Evolutionary conservation across 2,329 filamentous ascomycete genomes (phyloP), one percentile per base, ranked within the genome.

Genomic region (Hymenoscyphus scutula): DNA sequence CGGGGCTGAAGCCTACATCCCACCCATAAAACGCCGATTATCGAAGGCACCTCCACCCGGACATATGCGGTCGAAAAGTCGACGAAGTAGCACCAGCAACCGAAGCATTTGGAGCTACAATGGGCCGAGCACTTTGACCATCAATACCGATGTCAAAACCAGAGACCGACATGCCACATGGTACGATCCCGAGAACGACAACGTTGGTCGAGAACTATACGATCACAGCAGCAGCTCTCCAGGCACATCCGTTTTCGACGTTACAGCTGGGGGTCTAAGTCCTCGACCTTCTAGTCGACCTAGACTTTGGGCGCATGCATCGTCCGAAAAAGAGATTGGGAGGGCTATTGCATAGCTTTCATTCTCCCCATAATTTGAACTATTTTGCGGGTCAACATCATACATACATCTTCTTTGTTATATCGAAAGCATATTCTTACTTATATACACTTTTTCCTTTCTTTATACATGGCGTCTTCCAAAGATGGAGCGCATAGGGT

Each of bases 1-100:
- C 5, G 85, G 86, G 37, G 85, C 84, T 62, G 81, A 82, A 54
- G 83, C 86, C 3, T 89, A 85, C 66, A 72, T 88, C 32, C 74
- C 80, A 7, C 76, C 78, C 11, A 76, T 81, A 1, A 85, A 80
- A 72, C 80, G 83, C 11, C 80, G 84, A 19, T 74, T 86, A 3
- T 80, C 81, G 45, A 87, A 87, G 61, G 60, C 69, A 48, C 65
- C 27, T 29, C 27, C 66, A 41, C 69, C 67, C 5, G 65, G 70
- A 29, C 72, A 73, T 65, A 19, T 54, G 8, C 62, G 71, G 45
- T 65, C 70, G 53, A 73, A 72, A 65, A 72, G 71, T 41, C 66
- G 71, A 53, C 68, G 68, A 53, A 74, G 72, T 60, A 73, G 71
- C 53, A 62, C 68, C 19, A 74, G 70, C 59, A 66, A 58, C 6